These are phyloP conservation scores for Ganoderma multipileum DNA, from an alignment of 1,284 basidiomycete species.

Conservation along the genomic window DNA sequence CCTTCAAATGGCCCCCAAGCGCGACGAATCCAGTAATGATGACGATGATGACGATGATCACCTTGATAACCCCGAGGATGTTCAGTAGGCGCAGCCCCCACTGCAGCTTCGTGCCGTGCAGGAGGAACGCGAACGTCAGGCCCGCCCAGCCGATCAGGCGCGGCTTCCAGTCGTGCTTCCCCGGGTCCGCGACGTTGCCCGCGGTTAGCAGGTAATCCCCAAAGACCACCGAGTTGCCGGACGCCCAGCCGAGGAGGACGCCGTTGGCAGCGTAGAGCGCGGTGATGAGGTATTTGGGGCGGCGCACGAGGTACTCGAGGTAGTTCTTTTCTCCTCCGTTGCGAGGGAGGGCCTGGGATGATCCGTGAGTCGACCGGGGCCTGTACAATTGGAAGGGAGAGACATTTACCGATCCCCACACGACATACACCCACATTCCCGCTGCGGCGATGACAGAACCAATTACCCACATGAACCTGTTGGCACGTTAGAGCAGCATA, in stretches of 20 bases:
- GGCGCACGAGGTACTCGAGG: conserved; percentile 19
- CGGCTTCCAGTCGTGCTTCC: conserved; percentile 25
- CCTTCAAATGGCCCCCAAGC: conserved; percentile 48
- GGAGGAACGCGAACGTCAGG: conserved; percentile 57
- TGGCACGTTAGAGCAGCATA: neutral
- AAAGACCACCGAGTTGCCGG: conserved; percentile 61
- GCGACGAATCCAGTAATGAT: conserved; percentile 52
- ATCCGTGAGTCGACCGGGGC: neutral
- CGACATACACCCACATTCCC: conserved; percentile 73
- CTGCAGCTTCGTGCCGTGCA: conserved; percentile 52
- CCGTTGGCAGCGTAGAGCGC: conserved; percentile 29
- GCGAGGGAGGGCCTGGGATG: conserved; percentile 32
- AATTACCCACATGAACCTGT: conserved; percentile 67
- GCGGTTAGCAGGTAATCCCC: conserved; percentile 60
- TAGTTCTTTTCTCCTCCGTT: conserved; percentile 59
- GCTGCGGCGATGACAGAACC: conserved; percentile 67
- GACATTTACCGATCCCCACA: conserved; percentile 67
- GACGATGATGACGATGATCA: conserved; percentile 60
- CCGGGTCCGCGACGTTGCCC: neutral
- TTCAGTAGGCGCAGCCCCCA: conserved; percentile 71
- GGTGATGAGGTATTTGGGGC: conserved; percentile 17
- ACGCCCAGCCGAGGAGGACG: conserved; percentile 52
- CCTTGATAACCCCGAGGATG: conserved; percentile 61
- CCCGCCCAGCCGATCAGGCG: conserved; percentile 47
- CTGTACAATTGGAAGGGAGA: too few species aligned